Conservation (phyloP, 805 yeast species). For the Saccharomyces paradoxus region DNA sequence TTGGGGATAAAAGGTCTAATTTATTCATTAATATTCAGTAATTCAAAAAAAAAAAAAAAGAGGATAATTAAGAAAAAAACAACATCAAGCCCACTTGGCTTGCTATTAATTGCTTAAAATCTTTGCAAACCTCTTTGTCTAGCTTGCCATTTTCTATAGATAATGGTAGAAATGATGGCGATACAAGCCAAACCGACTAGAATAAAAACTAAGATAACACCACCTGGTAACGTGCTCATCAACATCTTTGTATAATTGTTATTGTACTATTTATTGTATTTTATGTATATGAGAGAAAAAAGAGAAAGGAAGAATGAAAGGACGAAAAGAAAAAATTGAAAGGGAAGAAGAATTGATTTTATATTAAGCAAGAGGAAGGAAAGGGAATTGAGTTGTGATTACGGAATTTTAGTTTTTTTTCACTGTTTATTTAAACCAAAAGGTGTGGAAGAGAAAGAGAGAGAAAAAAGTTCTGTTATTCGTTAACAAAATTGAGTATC, state of each 20-base stretch:
- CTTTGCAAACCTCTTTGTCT: conserved; percentile 34
- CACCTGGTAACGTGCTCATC: conserved; percentile 49
- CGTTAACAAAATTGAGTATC: not conserved
- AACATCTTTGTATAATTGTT: conserved; percentile 22
- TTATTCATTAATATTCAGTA: not conserved
- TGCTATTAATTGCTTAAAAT: conserved; percentile 19
- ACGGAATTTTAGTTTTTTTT: not conserved
- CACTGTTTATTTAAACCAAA: not conserved
- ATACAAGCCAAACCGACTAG: conserved; percentile 30
- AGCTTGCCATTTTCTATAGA: conserved; percentile 29
- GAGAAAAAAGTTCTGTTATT: not conserved
- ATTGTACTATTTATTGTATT: conserved; percentile 2
- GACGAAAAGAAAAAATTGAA: not conserved
- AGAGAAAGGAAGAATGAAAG: not conserved
- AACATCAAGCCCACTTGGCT: not conserved
- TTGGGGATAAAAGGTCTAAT: not conserved
- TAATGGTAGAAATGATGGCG: conserved; percentile 26
- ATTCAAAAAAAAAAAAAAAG: not conserved
- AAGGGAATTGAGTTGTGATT: not conserved
- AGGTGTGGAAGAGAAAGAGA: not conserved
- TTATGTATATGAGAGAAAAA: not conserved
- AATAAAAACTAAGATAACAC: conserved; percentile 63
- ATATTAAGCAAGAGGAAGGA: not conserved
- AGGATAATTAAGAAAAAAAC: not conserved
- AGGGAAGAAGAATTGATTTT: not conserved